Conservation (phyloP, 2,329 filamentous ascomycete species). For the Diaporthe sp. region DNA sequence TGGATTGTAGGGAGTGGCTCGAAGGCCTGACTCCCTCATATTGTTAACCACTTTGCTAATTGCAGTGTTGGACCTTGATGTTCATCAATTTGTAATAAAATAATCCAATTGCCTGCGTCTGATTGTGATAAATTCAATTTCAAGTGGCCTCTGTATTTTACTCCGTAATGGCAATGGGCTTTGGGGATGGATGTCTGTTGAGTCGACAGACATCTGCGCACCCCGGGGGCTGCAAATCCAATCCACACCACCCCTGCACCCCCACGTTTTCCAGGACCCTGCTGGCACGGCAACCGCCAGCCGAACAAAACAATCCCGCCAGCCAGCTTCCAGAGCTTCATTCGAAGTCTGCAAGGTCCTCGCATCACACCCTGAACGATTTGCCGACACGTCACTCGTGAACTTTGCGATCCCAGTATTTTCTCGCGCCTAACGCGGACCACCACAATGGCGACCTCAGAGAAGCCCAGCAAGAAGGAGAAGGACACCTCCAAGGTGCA, state of each 20-base stretch:
- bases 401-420: background rate
- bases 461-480: slow-evolving; percentile 50
- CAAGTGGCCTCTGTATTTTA: too few relatives aligned
- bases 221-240: background rate
- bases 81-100: too few relatives aligned
- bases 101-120: too few relatives aligned
- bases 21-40: background rate
- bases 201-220: background rate
- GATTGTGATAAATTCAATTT: too few relatives aligned
- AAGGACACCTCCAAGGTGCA: slow-evolving; percentile 90
- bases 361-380: slow-evolving; percentile 10
- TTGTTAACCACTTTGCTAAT: too few relatives aligned
- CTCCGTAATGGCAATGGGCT: background rate
- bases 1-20: background rate
- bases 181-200: background rate
- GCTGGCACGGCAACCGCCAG: slow-evolving; percentile 26
- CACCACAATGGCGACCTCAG: slow-evolving; percentile 40
- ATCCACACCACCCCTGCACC: slow-evolving; percentile 16
- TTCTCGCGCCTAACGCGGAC: background rate
- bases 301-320: slow-evolving; percentile 23
- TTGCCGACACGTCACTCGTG: slow-evolving; percentile 21
- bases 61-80: background rate
- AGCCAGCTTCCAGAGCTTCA: slow-evolving; percentile 1
- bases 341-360: background rate
- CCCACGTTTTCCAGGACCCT: slow-evolving; percentile 17